Evolutionary conservation across 1,284 basidiomycete genomes (phyloP), one percentile per base, ranked within the genome.

Genomic region (Pseudozyma pruni): DNA sequence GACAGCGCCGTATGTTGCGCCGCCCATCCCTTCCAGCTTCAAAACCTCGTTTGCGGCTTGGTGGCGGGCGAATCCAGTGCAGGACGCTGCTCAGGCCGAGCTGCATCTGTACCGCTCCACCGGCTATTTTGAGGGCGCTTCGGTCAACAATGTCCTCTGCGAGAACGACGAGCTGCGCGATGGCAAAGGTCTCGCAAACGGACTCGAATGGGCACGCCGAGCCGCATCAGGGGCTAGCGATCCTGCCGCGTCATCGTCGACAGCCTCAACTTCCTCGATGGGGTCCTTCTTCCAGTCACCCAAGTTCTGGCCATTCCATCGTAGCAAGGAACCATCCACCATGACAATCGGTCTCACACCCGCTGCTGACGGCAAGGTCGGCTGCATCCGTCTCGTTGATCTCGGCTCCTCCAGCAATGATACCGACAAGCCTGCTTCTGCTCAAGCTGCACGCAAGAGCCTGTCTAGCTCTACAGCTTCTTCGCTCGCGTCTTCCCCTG

Each of bases 71-170:
- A 47, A 60, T 19, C 60, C 61, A 4, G 52, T 63, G 1, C 25
- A 44, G 25, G 75, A 79, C 22, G 66, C 74, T 16, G 76, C 76
- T 11, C 60, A 76, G 7, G 72, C 74, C n/a, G 76, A 78, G 56
- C 57, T 78, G 9, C 60, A 67, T 44, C 68, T 78, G 10, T 72
- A 72, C 35, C 54, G 62, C n/a, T 47, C 51, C 16, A 61, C 71
- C 9, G 74, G 74, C 31, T 76, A 72, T 51, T 76, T 78, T 55
- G 33, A 66, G 13, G 74, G 74, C 13, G 76, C 76, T 4, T 47
- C 47, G 25, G 47, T 78, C 35, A 60, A 66, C 34, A 78, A 78
- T 46, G 76, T 72, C 3, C 11, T 48, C 8, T 59, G 72, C 52
- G 52, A 55, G 13, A 46, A 51, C 20, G 46, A 74, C 25, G 66